A percentile compares a stretch with the other conserved stretches of the same genome.
Conservation (phyloP, 2,329 filamentous ascomycete species). For the Colletotrichum camelliae region DNA sequence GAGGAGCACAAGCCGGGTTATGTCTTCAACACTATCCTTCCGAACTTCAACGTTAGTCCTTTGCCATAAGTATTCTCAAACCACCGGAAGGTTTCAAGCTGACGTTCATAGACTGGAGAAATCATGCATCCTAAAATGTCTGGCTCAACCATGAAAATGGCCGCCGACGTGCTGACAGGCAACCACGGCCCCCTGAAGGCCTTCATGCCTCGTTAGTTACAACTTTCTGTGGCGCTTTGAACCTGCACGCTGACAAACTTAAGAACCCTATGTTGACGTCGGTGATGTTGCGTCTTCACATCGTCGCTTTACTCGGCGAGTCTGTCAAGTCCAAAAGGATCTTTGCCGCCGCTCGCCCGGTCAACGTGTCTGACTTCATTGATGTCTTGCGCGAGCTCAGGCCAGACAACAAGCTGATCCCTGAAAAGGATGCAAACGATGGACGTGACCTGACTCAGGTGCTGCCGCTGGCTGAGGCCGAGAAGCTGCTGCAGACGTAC, state of each 20-base stretch:
- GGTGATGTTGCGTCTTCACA: constrained; percentile 57
- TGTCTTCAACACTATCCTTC: constrained; percentile 34
- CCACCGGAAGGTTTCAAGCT: too few relatives aligned
- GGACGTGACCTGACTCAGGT: constrained; percentile 7
- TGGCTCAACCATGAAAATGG: constrained; percentile 17
- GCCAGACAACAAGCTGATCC: constrained; percentile 18
- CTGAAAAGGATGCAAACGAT: not conserved
- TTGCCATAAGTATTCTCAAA: not conserved
- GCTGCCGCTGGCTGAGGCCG: not conserved
- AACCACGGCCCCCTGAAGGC: not conserved
- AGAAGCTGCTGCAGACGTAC: constrained; percentile 10
- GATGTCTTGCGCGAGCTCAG: not conserved
- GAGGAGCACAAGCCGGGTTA: constrained; percentile 36
- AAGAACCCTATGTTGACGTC: constrained; percentile 48
- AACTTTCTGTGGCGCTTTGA: not conserved
- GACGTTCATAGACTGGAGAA: not conserved
- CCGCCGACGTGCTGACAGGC: not conserved
- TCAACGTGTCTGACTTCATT: constrained; percentile 6
- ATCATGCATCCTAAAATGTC: constrained; percentile 12
- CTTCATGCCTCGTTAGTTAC: not conserved
- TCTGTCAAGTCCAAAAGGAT: constrained; percentile 53
- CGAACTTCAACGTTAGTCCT: constrained; percentile 28
- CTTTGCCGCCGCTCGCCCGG: constrained; percentile 51
- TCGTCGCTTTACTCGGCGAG: constrained; percentile 53
- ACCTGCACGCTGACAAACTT: not conserved